Evolutionary conservation across 371 early-diverging fungal genomes (phyloP).

Genomic region (Coemansia sp.): DNA sequence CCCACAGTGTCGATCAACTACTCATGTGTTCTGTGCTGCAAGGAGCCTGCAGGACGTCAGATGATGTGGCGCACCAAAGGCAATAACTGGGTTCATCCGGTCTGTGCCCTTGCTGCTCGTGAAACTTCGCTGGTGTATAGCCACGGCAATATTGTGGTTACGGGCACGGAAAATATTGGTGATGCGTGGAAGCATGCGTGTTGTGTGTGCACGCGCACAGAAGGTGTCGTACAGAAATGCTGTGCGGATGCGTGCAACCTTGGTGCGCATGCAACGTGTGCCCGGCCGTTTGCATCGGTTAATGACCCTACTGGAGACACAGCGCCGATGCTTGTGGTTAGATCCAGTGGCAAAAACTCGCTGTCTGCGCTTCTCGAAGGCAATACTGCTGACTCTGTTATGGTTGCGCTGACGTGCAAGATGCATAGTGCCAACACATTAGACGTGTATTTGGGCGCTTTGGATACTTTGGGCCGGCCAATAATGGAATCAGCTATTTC

Average conservation of each 20-base stretch:
- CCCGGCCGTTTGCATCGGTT: constrained; percentile 54
- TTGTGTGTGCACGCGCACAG: constrained; percentile 13
- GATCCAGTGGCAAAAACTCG: not conserved
- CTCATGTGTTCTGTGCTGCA: constrained; percentile 62
- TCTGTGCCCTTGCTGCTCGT: constrained; percentile 84
- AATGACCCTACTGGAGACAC: constrained; percentile 25
- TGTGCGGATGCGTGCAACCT: constrained; percentile 53
- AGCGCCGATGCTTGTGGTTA: not conserved
- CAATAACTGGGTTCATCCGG: constrained; percentile 90
- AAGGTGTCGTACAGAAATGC: constrained; percentile 55
- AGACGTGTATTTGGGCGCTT: constrained; percentile 11
- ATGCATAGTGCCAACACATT: not conserved
- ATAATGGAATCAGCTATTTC: constrained; percentile 23
- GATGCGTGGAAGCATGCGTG: constrained; percentile 33
- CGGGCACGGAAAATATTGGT: constrained; percentile 16
- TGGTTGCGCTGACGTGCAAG: constrained; percentile 16
- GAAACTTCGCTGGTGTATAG: constrained; percentile 44
- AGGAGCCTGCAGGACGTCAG: constrained; percentile 41
- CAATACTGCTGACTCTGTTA: not conserved
- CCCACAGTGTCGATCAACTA: constrained; percentile 63
- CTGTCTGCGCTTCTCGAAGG: not conserved
- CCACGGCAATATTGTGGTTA: constrained; percentile 35
- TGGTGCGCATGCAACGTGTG: constrained; percentile 60
- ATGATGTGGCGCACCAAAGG: constrained; percentile 86
- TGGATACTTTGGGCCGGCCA: constrained; percentile 13